Base-by-base conservation (phyloP, 2,329 filamentous ascomycete species). In the Venturia asperata region DNA sequence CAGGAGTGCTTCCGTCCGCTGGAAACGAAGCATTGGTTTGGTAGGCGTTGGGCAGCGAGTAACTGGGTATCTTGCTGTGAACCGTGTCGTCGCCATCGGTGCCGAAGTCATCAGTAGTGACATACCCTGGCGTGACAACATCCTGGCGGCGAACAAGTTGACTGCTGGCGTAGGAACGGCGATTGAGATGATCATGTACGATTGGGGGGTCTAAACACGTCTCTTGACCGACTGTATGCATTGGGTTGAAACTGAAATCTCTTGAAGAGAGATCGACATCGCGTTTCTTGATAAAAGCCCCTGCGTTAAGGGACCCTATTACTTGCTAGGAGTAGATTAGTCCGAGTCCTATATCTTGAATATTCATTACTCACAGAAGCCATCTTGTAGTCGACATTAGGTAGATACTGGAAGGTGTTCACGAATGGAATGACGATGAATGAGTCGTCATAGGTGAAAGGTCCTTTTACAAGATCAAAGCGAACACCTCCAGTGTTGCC, bases 381-480 rank as follows among this genome's bases (percentile, higher is more conserved):
- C 34, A 77, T 68, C 11, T 70, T 73, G 69, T 80, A 84, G 0
- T 81, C 80, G 5, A 85, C 82, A 39, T 82, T 76, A 0, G 81
- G 75, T 39, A 86, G 76, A 69, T 81, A 85, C 45, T 81, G 74
- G 71, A 85, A 84, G 0, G 76, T 73, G 61, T 85, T 80, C 5
- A 72, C 71, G 71, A 85, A 86, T 0, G 83, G 83, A 0, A 81
- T 82, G 0, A 84, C 81, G 68, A 85, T 84, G 72, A 82, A 85
- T 13, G 74, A 76, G 67, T 80, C 77, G 61, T 80, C 78, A 65
- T 77, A 80, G 0, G 85, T 87, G 70, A 87, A 88, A 0, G 84
- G 83, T 0, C 86, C 86, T 72, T 87, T 79, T 67, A 83, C 79
- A 15, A 88, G 73, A 68, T 88, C 85, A 69, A 87, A 87, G 2